A percentile compares a stretch with the other conserved stretches of the same genome.
phyloP scores from a whole-genome alignment of 2,329 filamentous ascomycete genomes.

The Xylaria sp. region DNA sequence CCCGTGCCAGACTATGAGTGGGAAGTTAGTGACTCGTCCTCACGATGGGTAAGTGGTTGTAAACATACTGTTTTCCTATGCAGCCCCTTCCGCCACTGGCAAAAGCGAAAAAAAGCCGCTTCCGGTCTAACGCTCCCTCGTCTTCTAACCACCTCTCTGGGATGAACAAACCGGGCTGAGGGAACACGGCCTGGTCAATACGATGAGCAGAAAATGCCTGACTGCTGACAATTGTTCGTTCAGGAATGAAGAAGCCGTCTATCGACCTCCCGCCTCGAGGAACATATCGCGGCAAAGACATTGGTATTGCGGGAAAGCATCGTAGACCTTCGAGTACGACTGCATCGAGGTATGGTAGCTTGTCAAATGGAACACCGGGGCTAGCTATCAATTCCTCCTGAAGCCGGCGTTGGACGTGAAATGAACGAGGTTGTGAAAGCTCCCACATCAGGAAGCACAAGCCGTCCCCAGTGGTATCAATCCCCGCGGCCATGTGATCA shows the following conservation, averaged over 20 bases:
- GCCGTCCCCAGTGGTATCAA: constrained; percentile 77
- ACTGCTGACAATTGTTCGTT: constrained; percentile 66
- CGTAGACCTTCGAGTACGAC: constrained; percentile 71
- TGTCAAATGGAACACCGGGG: constrained; percentile 56
- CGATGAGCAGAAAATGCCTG: constrained; percentile 71
- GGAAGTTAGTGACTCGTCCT: constrained; percentile 11
- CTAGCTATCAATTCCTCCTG: constrained; percentile 62
- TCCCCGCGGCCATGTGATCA: constrained; percentile 77
- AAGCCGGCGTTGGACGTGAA: constrained; percentile 62
- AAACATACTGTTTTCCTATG: constrained; percentile 72
- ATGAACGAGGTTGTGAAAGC: constrained; percentile 69
- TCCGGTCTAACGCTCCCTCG: constrained; percentile 77
- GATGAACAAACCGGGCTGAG: constrained; percentile 78
- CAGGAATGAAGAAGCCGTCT: constrained; percentile 65
- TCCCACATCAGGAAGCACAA: constrained; percentile 79
- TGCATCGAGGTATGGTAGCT: constrained; percentile 70
- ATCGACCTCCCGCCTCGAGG: constrained; percentile 65
- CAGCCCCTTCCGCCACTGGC: constrained; percentile 73
- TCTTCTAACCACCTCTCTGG: constrained; percentile 85
- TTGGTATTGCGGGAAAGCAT: constrained; percentile 72
- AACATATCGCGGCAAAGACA: constrained; percentile 72
- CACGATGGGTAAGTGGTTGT: background rate
- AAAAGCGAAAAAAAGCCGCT: constrained; percentile 73
- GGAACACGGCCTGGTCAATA: constrained; percentile 74
- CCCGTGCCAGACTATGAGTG: constrained; percentile 65